A percentile compares a stretch with the other conserved stretches of the same genome.
These are phyloP conservation scores for Larix sibirica DNA, from an alignment of 83 land plant genomes.

Conservation along the genomic window DNA sequence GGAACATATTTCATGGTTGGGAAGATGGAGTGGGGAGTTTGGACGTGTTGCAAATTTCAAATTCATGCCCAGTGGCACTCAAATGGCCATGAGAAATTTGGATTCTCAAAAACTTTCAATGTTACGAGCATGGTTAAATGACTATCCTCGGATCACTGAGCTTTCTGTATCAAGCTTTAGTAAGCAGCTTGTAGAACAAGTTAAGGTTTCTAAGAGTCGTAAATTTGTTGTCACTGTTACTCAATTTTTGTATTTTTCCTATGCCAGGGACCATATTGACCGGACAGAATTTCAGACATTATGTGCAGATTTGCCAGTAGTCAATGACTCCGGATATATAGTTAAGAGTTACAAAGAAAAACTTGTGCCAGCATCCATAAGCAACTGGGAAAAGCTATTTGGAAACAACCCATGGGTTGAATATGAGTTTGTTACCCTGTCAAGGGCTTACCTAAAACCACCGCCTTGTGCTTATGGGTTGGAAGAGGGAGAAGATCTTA, in stretches of 20 bases:
- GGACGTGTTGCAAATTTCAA: background rate
- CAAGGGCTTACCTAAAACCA: constrained; percentile 26
- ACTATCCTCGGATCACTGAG: background rate
- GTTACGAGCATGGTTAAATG: background rate
- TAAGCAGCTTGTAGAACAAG: background rate
- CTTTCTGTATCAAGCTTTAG: background rate
- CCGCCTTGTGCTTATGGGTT: background rate
- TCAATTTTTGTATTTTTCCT: constrained; percentile 38
- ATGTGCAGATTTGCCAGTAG: constrained; percentile 27
- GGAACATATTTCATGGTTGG: constrained; percentile 29
- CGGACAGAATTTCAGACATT: constrained; percentile 1
- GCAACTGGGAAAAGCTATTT: constrained; percentile 34
- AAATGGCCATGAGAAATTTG: constrained; percentile 10
- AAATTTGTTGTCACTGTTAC: constrained; percentile 18
- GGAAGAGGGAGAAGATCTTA: constrained; percentile 23
- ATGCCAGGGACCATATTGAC: background rate
- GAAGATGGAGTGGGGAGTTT: constrained; percentile 37
- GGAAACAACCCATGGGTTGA: constrained; percentile 39
- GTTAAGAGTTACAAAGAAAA: background rate
- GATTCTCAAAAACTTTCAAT: background rate
- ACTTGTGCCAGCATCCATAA: constrained; percentile 35
- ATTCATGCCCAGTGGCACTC: constrained; percentile 38
- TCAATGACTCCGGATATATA: constrained; percentile 29
- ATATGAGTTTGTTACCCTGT: constrained; percentile 22
- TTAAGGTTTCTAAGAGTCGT: background rate